A percentile compares a stretch with the other conserved stretches of the same genome.
These are phyloP conservation scores for Leishmania guyanensis DNA, from an alignment of 208 protist species.

Conservation along the genomic window DNA sequence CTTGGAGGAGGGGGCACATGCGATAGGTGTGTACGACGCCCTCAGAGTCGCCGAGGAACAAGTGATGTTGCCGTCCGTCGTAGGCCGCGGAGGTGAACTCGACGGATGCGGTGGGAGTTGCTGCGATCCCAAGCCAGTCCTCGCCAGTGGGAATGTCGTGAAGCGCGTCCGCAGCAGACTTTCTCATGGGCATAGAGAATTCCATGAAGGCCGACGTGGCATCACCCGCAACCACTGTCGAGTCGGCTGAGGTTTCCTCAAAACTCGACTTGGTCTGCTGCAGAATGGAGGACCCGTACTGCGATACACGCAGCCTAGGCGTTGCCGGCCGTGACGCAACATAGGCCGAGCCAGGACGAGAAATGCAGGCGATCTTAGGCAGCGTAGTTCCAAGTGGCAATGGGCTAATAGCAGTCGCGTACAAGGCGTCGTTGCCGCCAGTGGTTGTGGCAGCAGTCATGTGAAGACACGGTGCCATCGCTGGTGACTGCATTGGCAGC, in stretches of 20 bases:
- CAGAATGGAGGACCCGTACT: neutral
- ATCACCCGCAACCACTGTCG: neutral
- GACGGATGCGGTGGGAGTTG: neutral
- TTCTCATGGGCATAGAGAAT: neutral
- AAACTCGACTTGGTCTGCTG: neutral
- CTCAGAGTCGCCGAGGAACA: constrained; percentile 64
- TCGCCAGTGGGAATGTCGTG: neutral
- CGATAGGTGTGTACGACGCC: constrained; percentile 61
- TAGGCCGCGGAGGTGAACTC: constrained; percentile 53
- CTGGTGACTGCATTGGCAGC: neutral
- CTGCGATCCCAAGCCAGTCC: neutral
- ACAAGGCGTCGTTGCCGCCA: neutral
- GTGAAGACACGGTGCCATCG: neutral
- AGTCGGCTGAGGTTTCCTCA: neutral
- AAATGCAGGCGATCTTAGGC: neutral
- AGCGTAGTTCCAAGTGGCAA: neutral
- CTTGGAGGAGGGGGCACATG: constrained; percentile 53
- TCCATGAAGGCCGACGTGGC: neutral
- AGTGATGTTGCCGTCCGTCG: constrained; percentile 52
- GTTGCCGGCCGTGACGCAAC: neutral
- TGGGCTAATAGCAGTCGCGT: neutral
- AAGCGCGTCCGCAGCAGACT: neutral
- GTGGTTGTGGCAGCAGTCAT: neutral
- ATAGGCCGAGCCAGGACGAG: neutral
- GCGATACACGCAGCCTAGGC: neutral